Evolutionary conservation across 2,329 filamentous ascomycete species (phyloP).

Genomic region (Aspergillus neotritici): DNA sequence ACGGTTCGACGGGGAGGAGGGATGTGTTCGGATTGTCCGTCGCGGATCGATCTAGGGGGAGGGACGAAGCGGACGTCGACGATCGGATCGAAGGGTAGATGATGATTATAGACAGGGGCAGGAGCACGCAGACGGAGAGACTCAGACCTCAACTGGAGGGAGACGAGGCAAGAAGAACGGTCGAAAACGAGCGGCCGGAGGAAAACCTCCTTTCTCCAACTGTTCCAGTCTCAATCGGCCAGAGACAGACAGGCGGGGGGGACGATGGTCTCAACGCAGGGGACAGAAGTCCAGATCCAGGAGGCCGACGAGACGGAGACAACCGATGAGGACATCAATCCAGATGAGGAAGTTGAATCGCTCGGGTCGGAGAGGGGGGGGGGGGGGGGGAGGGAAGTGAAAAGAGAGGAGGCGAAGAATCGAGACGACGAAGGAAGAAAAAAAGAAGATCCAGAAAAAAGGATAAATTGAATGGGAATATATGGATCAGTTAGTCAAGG

Average conservation of each 20-base stretch:
- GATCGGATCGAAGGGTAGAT: background rate
- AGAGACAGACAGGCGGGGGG: slow-evolving; percentile 28
- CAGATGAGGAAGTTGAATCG: slow-evolving; percentile 7
- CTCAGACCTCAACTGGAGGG: slow-evolving; percentile 3
- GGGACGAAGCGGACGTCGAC: too few species aligned
- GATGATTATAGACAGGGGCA: slow-evolving; percentile 17
- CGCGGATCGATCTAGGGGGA: too few species aligned
- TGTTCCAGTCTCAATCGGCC: slow-evolving; percentile 27
- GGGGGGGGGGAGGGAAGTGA: slow-evolving; percentile 17
- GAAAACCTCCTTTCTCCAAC: slow-evolving; percentile 38
- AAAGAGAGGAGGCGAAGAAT: slow-evolving; percentile 21
- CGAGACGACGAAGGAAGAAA: slow-evolving; percentile 8
- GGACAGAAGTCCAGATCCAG: slow-evolving; percentile 21
- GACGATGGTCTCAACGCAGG: slow-evolving; percentile 21
- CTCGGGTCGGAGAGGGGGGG: background rate
- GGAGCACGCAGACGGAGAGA: slow-evolving; percentile 8
- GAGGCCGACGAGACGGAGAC: slow-evolving; percentile 18
- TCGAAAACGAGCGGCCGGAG: slow-evolving; percentile 39
- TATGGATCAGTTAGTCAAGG: too few species aligned
- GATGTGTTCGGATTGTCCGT: background rate
- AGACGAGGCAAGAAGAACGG: slow-evolving; percentile 19
- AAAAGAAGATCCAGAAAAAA: too few species aligned
- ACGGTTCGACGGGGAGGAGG: slow-evolving; percentile 5
- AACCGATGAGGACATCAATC: slow-evolving; percentile 28
- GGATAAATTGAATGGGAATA: too few species aligned